Evolutionary conservation across 225 moss, liverwort and hornwort genomes (phyloP).

Genomic region (Polytrichum formosum): DNA sequence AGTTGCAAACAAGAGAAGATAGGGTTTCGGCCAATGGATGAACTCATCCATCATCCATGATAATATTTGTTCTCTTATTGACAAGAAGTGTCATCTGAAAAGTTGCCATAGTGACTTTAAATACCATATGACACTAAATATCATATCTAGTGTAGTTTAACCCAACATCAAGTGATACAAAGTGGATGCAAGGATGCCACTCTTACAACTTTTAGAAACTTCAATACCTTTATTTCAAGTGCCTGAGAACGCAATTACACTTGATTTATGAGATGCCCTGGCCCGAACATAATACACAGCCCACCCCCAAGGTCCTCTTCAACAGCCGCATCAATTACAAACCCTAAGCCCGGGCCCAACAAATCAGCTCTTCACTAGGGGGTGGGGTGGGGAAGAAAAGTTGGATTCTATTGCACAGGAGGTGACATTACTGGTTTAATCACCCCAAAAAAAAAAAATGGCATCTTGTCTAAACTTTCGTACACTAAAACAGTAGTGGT

Average conservation of each 20-base stretch:
- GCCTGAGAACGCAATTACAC: not conserved
- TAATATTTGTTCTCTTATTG: too few species aligned
- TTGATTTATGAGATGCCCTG: not conserved
- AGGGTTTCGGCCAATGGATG: too few species aligned
- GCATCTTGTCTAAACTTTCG: not conserved
- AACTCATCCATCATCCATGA: too few species aligned
- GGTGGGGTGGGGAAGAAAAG: not conserved
- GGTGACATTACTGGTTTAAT: not conserved
- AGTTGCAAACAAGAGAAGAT: too few species aligned
- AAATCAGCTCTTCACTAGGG: not conserved
- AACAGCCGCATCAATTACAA: not conserved
- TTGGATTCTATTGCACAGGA: not conserved
- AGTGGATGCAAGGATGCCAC: not conserved
- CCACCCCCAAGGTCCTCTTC: not conserved
- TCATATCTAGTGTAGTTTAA: too few species aligned
- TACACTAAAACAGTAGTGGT: not conserved
- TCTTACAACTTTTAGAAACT: not conserved
- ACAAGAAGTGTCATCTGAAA: too few species aligned
- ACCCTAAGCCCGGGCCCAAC: not conserved
- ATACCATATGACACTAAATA: too few species aligned
- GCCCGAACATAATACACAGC: not conserved
- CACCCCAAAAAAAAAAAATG: not conserved
- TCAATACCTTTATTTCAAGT: constrained; percentile 5
- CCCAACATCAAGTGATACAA: not conserved
- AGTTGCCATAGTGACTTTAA: too few species aligned